phyloP scores from a whole-genome alignment of 345 rosid species.

The Turritis glabra region DNA sequence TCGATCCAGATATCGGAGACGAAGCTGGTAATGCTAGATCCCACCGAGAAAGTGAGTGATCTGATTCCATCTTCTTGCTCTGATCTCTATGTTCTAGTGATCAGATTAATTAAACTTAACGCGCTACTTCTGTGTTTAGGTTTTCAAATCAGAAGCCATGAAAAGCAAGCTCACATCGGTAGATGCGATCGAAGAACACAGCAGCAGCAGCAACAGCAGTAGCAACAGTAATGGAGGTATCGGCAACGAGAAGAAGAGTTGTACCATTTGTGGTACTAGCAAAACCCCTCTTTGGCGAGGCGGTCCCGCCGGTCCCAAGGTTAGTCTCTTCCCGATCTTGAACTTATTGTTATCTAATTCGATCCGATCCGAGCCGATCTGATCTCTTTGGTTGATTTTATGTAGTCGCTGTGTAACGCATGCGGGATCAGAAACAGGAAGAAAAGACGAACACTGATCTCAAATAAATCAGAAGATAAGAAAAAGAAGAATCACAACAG shows the following conservation, averaged over 20 bases:
- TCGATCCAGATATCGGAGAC: slow-evolving; percentile 10
- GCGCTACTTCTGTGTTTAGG: slow-evolving; percentile 2
- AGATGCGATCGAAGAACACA: slow-evolving; percentile 39
- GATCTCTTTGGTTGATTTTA: background rate
- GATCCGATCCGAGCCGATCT: slow-evolving; percentile 13
- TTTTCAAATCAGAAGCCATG: slow-evolving; percentile 40
- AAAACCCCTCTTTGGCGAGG: slow-evolving; percentile 88
- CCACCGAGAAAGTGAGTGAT: slow-evolving; percentile 55
- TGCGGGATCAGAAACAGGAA: slow-evolving; percentile 98
- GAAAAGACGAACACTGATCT: slow-evolving; percentile 61
- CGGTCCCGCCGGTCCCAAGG: slow-evolving; percentile 93
- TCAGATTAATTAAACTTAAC: slow-evolving; percentile 8
- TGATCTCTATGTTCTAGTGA: background rate
- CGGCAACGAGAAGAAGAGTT: slow-evolving; percentile 46
- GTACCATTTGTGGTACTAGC: slow-evolving; percentile 72
- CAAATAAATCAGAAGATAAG: slow-evolving; percentile 53
- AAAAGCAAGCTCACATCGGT: slow-evolving; percentile 25
- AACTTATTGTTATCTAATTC: background rate
- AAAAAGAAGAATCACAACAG: slow-evolving; percentile 39
- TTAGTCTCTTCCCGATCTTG: slow-evolving; percentile 7
- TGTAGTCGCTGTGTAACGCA: slow-evolving; percentile 92
- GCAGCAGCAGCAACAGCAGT: slow-evolving; percentile 15
- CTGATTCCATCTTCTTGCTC: background rate
- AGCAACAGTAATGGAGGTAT: slow-evolving; percentile 18
- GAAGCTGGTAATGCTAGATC: slow-evolving; percentile 49